Conservation (phyloP, 768 basidiomycete species). For the Pleurotus salmoneostramineus region DNA sequence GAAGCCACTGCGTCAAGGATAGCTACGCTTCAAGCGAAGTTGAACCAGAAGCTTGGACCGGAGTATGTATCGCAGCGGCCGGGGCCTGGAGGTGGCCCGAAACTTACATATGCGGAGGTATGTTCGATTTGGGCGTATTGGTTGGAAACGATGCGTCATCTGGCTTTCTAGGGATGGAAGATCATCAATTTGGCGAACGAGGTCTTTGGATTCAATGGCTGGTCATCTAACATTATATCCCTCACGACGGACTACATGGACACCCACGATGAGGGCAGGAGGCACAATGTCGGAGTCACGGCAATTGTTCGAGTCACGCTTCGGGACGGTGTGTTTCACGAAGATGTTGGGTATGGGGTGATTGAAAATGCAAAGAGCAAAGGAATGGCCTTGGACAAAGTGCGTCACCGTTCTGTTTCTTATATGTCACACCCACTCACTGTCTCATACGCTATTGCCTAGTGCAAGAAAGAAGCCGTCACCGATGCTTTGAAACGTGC, state of each 20-base stretch:
- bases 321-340: slow-evolving; percentile 84
- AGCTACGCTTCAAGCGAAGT: slow-evolving; percentile 71
- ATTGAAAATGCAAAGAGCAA: slow-evolving; percentile 85
- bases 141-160: background rate
- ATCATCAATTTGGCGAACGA: slow-evolving; percentile 98
- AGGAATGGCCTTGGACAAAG: slow-evolving; percentile 88
- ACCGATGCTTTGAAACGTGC: slow-evolving; percentile 94
- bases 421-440: background rate
- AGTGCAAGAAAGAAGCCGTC: slow-evolving; percentile 99
- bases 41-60: slow-evolving; percentile 88
- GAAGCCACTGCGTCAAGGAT: slow-evolving; percentile 66
- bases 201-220: slow-evolving; percentile 97
- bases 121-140: background rate
- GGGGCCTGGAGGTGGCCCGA: slow-evolving; percentile 82
- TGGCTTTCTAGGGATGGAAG: slow-evolving; percentile 69
- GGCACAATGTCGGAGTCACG: slow-evolving; percentile 73
- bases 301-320: slow-evolving; percentile 87
- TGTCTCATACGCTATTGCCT: slow-evolving; percentile 4
- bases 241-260: slow-evolving; percentile 81
- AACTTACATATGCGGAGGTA: slow-evolving; percentile 84
- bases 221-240: slow-evolving; percentile 78
- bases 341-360: slow-evolving; percentile 91
- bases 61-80: slow-evolving; percentile 89
- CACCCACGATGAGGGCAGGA: slow-evolving; percentile 57
- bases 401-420: slow-evolving; percentile 29